phyloP scores from a whole-genome alignment of 2,329 filamentous ascomycete species.

The Fusarium napiforme region DNA sequence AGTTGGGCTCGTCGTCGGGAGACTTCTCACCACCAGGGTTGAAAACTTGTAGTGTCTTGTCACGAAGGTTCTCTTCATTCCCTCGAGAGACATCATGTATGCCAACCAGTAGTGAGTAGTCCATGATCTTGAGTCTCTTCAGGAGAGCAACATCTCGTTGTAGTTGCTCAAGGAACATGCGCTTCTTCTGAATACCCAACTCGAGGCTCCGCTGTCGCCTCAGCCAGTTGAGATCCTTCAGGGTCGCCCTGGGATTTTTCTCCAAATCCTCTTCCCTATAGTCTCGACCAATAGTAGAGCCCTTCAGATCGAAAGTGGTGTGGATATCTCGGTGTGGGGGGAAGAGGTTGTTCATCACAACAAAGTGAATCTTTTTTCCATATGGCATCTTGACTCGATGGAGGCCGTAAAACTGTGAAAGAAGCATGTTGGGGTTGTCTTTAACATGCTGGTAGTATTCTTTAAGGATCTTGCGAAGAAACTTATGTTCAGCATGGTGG shows the following conservation, averaged over 20 bases:
- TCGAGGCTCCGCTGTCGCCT: slow-evolving; percentile 86
- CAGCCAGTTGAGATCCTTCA: slow-evolving; percentile 98
- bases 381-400: slow-evolving; percentile 99
- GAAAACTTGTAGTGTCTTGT: slow-evolving; percentile 92
- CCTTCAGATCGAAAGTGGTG: slow-evolving; percentile 95
- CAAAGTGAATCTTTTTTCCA: slow-evolving; percentile 98
- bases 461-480: slow-evolving; percentile 82
- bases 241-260: slow-evolving; percentile 88
- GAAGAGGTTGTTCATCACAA: slow-evolving; percentile 99
- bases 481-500: slow-evolving; percentile 93
- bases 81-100: slow-evolving; percentile 91
- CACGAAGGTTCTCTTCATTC: slow-evolving; percentile 92
- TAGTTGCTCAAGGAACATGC: slow-evolving; percentile 88
- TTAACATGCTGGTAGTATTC: slow-evolving; percentile 95
- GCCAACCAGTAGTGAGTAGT: slow-evolving; percentile 94
- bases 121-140: slow-evolving; percentile 95
- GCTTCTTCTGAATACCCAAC: slow-evolving; percentile 88
- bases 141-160: slow-evolving; percentile 86
- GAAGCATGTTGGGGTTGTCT: slow-evolving; percentile 93
- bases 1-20: slow-evolving; percentile 68
- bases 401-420: slow-evolving; percentile 97
- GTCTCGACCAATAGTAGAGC: slow-evolving; percentile 92
- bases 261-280: slow-evolving; percentile 88
- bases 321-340: slow-evolving; percentile 98
- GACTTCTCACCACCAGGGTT: slow-evolving; percentile 80